phyloP scores from a whole-genome alignment of 2,329 filamentous ascomycete genomes.

The Massarina eburnea region DNA sequence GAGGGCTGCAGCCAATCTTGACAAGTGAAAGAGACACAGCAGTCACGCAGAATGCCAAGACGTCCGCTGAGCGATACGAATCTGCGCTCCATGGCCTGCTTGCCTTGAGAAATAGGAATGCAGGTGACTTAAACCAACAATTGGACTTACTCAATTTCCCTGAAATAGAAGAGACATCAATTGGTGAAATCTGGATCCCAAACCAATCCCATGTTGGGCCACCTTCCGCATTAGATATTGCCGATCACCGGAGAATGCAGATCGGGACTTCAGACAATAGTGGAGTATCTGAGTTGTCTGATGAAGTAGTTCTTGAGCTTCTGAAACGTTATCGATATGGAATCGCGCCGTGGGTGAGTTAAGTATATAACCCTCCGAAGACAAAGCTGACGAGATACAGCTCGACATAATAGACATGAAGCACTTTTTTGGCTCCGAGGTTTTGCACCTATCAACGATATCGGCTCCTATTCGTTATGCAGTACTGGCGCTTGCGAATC shows the following conservation, averaged over 20 bases:
- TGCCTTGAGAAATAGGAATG: slow-evolving; percentile 14
- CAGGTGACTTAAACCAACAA: neutral
- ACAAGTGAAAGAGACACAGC: neutral
- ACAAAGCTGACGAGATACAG: slow-evolving; percentile 26
- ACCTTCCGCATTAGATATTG: neutral
- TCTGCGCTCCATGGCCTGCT: slow-evolving; percentile 24
- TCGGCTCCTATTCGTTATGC: slow-evolving; percentile 51
- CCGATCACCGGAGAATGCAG: neutral
- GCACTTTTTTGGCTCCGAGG: slow-evolving; percentile 55
- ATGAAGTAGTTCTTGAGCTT: slow-evolving; percentile 38
- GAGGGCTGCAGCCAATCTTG: neutral
- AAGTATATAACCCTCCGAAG: neutral
- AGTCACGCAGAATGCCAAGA: neutral
- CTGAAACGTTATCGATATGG: slow-evolving; percentile 52
- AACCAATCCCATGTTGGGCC: neutral
- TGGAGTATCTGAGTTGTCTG: slow-evolving; percentile 1
- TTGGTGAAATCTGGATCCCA: neutral
- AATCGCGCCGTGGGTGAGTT: slow-evolving; percentile 54
- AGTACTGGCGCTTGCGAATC: slow-evolving; percentile 55
- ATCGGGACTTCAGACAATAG: slow-evolving; percentile 3
- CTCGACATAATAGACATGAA: slow-evolving; percentile 60
- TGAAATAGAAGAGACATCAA: neutral
- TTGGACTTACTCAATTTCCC: neutral
- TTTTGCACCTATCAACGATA: slow-evolving; percentile 52
- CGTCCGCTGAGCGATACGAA: slow-evolving; percentile 20